Base-by-base conservation (phyloP, 257 asterid species). In the Primulina huaijiensis region DNA sequence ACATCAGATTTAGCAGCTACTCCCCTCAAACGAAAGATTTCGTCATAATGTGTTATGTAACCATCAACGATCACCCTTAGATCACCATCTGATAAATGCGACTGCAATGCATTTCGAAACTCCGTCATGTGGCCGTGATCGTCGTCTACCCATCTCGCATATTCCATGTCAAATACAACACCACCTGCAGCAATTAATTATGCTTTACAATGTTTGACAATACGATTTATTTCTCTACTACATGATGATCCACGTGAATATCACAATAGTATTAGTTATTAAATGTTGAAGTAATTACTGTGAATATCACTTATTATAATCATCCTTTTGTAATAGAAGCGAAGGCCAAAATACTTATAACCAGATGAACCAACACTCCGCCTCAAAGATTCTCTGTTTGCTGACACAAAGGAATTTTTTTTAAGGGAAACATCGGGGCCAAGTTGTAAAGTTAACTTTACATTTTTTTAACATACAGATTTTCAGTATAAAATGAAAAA, bases 101-200 rank as follows among this genome's bases (percentile, higher is more conserved):
- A 89, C 62, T 90, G 97, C 71, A 93, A 35, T 52, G 96, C 97
- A 3, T 84, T 80, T 68, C 97, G 82, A n/a, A 93, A 92, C 69
- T 90, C 97, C 0, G 90, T 76, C 79, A 88, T 83, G 50, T 89
- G 96, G 79, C 95, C 75, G 57, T 84, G 85, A 73, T 93, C 99
- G 34, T 93, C 96, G 33, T 93, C 97, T 31, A 90, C 31, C 99
- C 99, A 93, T 76, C 97, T 82, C 17, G 96, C 85, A 53, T 93
- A 90, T 75, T 93, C 99, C 96, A 89, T 86, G 75, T 93, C 99
- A 58, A 93, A 93, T 50, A 89, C 82, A 19, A 90, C 94, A 29
- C 90, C 99, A 46, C 91, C 99, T 93, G 75, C 40, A 33, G 2
- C 3, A 27, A 27, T 27, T 27, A 2, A 27, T 27, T 27, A 27